Evolutionary conservation across 768 basidiomycete species (phyloP), one percentile per base, ranked within the genome.

Genomic region (Mycena venus): DNA sequence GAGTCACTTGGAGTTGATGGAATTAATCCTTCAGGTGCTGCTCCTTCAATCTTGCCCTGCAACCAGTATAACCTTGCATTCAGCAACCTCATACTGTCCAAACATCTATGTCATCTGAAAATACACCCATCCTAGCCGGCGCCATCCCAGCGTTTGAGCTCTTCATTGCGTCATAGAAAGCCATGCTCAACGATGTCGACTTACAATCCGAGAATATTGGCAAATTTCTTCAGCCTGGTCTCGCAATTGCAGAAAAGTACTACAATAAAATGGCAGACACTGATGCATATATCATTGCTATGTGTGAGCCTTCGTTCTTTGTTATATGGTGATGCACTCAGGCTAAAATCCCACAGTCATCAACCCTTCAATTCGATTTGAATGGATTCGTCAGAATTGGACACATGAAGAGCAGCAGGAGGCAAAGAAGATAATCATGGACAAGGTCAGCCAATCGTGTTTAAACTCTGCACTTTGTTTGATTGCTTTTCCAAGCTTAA

Each of bases 11-110:
- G 63, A 65, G 47, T 2, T 65, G 11, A 15, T 65, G 63, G 63
- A 65, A 44, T 36, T 65, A 32, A 65, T 65, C 53, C 63, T 65
- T 29, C 47, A 51, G 63, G 23, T 53, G 3, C 12, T 10, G 29
- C 29, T 25, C 25, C 51, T 27, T 53, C 51, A 53, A 53, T 29
- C 29, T 53, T 25, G 29, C 25, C 25, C 23, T 7, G 25, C 47
- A 23, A 9, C 53, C n/a, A 36, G 17, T 17, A 25, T 66, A 23
- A 63, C n/a, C n/a, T n/a, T n/a, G n/a, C n/a, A n/a, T n/a, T 63
- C 40, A 66, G 64, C 64, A 66, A 36, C 64, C 64, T 25, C 64
- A 66, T 34, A 66, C 49, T n/a, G 51, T 66, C 51, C 64, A 66
- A 25, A 66, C 49, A 23, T 40, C 40, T 23, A 66, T 66, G 64